Evolutionary conservation across 2,329 filamentous ascomycete genomes (phyloP).

Genomic region (Scytalidium lignicola): DNA sequence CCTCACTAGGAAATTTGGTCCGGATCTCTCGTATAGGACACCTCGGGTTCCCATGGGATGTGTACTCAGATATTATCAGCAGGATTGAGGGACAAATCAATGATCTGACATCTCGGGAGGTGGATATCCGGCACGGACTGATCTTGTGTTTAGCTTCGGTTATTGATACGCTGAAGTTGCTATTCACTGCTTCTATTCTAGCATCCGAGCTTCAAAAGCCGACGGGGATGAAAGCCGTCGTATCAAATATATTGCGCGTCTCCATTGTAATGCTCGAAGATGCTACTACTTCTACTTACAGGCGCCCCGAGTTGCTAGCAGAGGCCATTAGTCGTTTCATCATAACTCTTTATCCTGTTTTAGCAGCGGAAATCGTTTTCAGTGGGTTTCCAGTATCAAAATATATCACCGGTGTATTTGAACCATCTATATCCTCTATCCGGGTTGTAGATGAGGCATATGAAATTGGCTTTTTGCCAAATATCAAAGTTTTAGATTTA

Average conservation of each 20-base stretch:
- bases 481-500: neutral
- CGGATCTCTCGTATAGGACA: constrained; percentile 7
- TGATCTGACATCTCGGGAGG: constrained; percentile 49
- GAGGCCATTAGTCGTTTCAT: constrained; percentile 57
- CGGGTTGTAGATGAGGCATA: neutral
- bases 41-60: constrained; percentile 7
- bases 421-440: constrained; percentile 5
- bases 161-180: constrained; percentile 22
- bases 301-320: constrained; percentile 60
- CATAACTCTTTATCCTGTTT: constrained; percentile 46
- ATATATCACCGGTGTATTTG: neutral
- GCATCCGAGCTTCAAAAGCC: neutral
- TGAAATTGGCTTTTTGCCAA: neutral
- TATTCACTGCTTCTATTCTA: neutral
- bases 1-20: constrained; percentile 59
- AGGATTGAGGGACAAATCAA: constrained; percentile 40
- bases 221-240: neutral
- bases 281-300: constrained; percentile 38
- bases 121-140: constrained; percentile 66
- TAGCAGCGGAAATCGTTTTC: constrained; percentile 19
- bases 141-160: constrained; percentile 57
- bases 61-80: constrained; percentile 28
- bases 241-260: constrained; percentile 17
- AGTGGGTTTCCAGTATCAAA: neutral
- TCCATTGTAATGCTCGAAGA: constrained; percentile 36